Conservation (phyloP, 129 eudicot species). For the Chrysanthemum makinoi region DNA sequence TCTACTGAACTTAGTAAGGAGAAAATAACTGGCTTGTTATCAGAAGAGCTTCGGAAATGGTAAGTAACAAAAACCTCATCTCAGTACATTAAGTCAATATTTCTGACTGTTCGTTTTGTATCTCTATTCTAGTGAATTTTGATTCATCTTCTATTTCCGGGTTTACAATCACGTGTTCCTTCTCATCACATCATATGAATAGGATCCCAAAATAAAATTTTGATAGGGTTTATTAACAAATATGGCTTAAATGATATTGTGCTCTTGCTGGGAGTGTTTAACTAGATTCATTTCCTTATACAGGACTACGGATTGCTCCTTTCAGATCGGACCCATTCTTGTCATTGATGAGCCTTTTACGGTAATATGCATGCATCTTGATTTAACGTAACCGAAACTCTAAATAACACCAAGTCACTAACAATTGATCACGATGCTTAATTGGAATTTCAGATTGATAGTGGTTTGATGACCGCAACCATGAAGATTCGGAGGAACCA, state of each 20-base stretch:
- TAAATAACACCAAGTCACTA: too few relatives aligned
- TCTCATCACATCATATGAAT: neutral
- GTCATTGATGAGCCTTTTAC: constrained; percentile 90
- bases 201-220: neutral
- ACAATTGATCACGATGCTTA: constrained; percentile 3
- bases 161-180: neutral
- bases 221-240: constrained; percentile 1
- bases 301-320: constrained; percentile 92
- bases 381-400: too few relatives aligned
- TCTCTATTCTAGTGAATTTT: neutral
- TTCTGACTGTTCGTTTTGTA: neutral
- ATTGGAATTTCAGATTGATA: constrained; percentile 68
- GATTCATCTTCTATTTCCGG: neutral
- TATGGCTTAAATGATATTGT: constrained; percentile 17
- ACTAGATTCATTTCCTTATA: constrained; percentile 3
- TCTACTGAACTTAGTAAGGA: constrained; percentile 55
- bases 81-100: neutral
- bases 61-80: constrained; percentile 43
- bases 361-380: constrained; percentile 35
- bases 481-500: constrained; percentile 80
- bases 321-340: constrained; percentile 89
- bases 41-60: constrained; percentile 78
- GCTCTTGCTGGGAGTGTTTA: constrained; percentile 38
- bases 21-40: constrained; percentile 45
- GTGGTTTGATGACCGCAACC: constrained; percentile 93